phyloP scores from a whole-genome alignment of 2,329 filamentous ascomycete genomes.

The Parastagonospora avenae region DNA sequence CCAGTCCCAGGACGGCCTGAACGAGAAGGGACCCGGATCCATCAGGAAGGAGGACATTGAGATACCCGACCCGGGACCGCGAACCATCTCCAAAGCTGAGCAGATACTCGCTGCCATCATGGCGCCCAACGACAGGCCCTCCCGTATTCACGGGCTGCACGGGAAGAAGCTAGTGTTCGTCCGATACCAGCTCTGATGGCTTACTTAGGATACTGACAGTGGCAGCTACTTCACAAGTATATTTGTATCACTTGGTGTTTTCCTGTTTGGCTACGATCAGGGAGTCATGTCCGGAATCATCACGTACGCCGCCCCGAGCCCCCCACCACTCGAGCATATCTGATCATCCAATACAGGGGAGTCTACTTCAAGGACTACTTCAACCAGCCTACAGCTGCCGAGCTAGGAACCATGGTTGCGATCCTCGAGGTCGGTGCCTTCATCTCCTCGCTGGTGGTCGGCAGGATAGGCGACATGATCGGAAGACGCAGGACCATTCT shows the following conservation, averaged over 20 bases:
- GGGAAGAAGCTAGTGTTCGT: constrained; percentile 90
- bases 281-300: constrained; percentile 83
- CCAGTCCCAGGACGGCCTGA: constrained; percentile 54
- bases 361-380: constrained; percentile 91
- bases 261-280: constrained; percentile 88
- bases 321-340: constrained; percentile 26
- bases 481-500: constrained; percentile 88
- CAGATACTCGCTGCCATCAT: constrained; percentile 82
- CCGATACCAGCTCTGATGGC: background rate
- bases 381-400: constrained; percentile 80
- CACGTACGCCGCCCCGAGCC: constrained; percentile 59
- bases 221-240: constrained; percentile 91
- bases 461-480: constrained; percentile 87
- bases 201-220: constrained; percentile 10
- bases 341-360: constrained; percentile 63
- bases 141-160: constrained; percentile 86
- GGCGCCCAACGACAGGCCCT: constrained; percentile 71
- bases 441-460: constrained; percentile 84
- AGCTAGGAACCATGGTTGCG: constrained; percentile 96
- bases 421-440: constrained; percentile 95
- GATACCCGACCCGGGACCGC: constrained; percentile 71
- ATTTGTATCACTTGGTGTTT: constrained; percentile 84
- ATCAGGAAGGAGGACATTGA: constrained; percentile 75
- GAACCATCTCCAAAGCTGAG: constrained; percentile 68
- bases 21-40: constrained; percentile 51